Percentiles rank a stretch among this genome's conserved stretches.
Conservation (phyloP, 345 rosid species). For the Abelmoschus esculentus region DNA sequence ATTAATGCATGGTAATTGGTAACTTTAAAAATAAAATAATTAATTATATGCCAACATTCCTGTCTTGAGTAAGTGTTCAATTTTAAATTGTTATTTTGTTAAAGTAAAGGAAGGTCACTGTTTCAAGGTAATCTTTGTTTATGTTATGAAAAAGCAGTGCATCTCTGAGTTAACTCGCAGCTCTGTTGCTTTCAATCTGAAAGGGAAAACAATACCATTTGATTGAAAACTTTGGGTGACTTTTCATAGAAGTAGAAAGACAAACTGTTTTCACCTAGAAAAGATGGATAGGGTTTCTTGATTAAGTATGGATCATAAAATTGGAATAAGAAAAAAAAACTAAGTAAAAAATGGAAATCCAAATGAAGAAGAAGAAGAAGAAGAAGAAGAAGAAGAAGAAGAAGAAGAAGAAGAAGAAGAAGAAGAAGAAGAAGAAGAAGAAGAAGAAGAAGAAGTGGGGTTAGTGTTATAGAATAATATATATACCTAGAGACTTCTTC, state of each 20-base stretch:
- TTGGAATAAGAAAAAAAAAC: too few relatives aligned
- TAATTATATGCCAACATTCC: slow-evolving; percentile 9
- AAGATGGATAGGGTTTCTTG: neutral
- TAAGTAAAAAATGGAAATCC: neutral
- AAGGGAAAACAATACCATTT: neutral
- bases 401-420: neutral
- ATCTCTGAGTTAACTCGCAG: slow-evolving; percentile 8
- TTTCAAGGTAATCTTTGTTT: neutral
- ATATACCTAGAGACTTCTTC: slow-evolving; percentile 58
- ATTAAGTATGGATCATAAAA: neutral
- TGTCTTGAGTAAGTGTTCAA: neutral
- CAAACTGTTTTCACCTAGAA: neutral
- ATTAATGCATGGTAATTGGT: neutral
- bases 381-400: neutral
- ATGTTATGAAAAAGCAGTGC: neutral
- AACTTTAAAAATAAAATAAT: too few relatives aligned
- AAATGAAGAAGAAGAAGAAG: neutral
- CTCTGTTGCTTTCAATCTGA: slow-evolving; percentile 7
- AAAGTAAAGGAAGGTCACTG: neutral
- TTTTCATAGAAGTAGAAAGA: neutral
- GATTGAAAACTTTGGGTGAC: neutral
- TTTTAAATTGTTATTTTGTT: neutral
- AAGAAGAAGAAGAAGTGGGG: neutral
- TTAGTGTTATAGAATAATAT: neutral
- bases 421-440: neutral